Evolutionary conservation across 352 stramenopile genomes (phyloP).

Genomic region (Aphanomyces euteiches): DNA sequence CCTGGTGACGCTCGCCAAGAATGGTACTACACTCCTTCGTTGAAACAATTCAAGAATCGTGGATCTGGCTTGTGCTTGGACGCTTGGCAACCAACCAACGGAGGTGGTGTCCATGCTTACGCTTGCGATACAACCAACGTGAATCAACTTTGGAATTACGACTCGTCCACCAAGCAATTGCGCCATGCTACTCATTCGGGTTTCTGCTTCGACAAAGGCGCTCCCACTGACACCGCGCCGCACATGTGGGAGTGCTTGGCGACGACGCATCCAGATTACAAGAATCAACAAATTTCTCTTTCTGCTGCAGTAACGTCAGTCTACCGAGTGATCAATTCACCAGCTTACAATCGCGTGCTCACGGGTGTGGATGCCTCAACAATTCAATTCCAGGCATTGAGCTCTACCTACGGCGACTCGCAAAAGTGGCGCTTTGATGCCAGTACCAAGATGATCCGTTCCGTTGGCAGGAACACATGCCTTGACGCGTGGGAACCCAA

Average conservation of each 20-base stretch:
- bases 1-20: slow-evolving; percentile 32
- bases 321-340: slow-evolving; percentile 32
- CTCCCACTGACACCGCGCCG: background rate
- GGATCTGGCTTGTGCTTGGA: slow-evolving; percentile 62
- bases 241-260: slow-evolving; percentile 22
- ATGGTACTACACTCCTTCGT: slow-evolving; percentile 54
- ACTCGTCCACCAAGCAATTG: slow-evolving; percentile 43
- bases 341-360: slow-evolving; percentile 36
- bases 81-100: slow-evolving; percentile 48
- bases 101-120: slow-evolving; percentile 54
- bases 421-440: slow-evolving; percentile 31
- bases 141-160: slow-evolving; percentile 48
- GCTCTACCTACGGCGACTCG: background rate
- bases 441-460: background rate
- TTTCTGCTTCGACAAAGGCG: slow-evolving; percentile 51
- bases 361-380: slow-evolving; percentile 29
- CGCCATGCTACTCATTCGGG: slow-evolving; percentile 43
- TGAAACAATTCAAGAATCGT: slow-evolving; percentile 51
- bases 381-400: slow-evolving; percentile 1
- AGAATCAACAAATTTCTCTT: background rate
- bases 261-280: background rate
- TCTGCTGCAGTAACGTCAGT: too few relatives aligned
- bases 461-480: slow-evolving; percentile 46
- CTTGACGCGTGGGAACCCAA: slow-evolving; percentile 52
- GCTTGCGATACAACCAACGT: slow-evolving; percentile 50